These are phyloP conservation scores for Colletotrichum euphorbiae DNA, from an alignment of 2,329 filamentous ascomycete genomes.

Conservation along the genomic window DNA sequence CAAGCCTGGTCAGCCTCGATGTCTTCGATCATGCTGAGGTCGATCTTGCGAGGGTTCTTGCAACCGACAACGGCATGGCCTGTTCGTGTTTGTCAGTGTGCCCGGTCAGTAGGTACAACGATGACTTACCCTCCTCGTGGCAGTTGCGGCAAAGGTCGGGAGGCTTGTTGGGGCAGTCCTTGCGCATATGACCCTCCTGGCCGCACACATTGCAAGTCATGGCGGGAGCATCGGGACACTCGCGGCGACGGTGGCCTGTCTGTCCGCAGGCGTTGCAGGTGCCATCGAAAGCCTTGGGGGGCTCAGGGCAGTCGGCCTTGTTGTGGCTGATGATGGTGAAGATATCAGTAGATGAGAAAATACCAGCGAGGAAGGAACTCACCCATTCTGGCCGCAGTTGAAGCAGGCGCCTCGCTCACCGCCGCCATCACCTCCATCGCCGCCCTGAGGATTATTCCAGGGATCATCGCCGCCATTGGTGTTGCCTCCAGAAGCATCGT, in stretches of 20 bases:
- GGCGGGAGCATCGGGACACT: conserved; percentile 72
- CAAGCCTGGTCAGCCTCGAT: conserved; percentile 68
- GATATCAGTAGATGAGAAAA: conserved; percentile 43
- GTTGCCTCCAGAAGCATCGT: conserved; percentile 8
- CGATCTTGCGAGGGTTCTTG: conserved; percentile 68
- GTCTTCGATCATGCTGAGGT: conserved; percentile 62
- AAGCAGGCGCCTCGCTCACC: conserved; percentile 49
- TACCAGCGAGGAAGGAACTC: conserved; percentile 39
- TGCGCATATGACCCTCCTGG: conserved; percentile 65
- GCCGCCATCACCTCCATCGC: conserved; percentile 26
- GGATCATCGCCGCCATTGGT: conserved; percentile 19
- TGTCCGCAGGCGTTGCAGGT: conserved; percentile 60
- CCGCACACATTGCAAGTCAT: conserved; percentile 71
- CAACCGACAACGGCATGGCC: conserved; percentile 69
- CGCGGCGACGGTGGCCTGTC: conserved; percentile 65
- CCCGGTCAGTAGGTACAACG: conserved; percentile 23
- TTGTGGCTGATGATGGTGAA: conserved; percentile 39
- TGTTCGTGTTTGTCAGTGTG: conserved; percentile 43
- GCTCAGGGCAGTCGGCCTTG: conserved; percentile 51
- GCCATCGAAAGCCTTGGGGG: conserved; percentile 41
- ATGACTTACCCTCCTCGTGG: conserved; percentile 64
- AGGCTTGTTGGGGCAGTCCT: conserved; percentile 72
- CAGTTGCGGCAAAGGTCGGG: conserved; percentile 72
- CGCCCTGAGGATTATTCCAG: conserved; percentile 32
- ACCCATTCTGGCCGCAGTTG: conserved; percentile 53